These are phyloP conservation scores for Metschnikowia drakensbergensis DNA, from an alignment of 805 yeast species.

Conservation along the genomic window DNA sequence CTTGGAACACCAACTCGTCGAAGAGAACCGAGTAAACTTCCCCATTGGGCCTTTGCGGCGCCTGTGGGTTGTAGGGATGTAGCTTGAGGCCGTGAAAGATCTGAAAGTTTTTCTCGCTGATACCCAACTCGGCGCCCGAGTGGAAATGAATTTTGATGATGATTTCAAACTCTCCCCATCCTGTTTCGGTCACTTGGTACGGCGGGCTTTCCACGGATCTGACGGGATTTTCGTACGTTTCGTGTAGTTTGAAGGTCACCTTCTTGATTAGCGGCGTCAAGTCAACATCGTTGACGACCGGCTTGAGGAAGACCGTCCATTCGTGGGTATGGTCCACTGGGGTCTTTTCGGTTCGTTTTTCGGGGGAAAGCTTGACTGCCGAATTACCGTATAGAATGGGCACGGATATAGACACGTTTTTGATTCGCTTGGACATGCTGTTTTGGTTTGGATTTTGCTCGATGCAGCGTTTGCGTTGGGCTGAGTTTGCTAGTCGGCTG, in stretches of 20 bases:
- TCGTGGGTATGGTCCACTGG: conserved; percentile 91
- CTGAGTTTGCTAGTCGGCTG: background rate
- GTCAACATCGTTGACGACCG: conserved; percentile 65
- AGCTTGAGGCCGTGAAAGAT: conserved; percentile 86
- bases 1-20: conserved; percentile 92
- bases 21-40: conserved; percentile 50
- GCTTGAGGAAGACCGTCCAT: conserved; percentile 93
- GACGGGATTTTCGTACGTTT: conserved; percentile 85
- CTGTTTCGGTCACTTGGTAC: conserved; percentile 92
- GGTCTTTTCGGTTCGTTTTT: conserved; percentile 49
- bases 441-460: background rate
- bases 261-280: conserved; percentile 76
- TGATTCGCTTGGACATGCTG: conserved; percentile 23
- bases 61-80: conserved; percentile 71
- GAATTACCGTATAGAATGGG: conserved; percentile 82
- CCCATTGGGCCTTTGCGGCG: conserved; percentile 37
- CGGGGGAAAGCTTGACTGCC: conserved; percentile 57
- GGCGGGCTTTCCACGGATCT: conserved; percentile 88
- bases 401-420: conserved; percentile 54
- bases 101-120: conserved; percentile 78
- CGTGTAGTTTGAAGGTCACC: conserved; percentile 93
- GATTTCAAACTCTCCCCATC: conserved; percentile 99
- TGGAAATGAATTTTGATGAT: conserved; percentile 82
- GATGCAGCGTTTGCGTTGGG: too few species aligned
- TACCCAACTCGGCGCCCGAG: conserved; percentile 59